A percentile compares a stretch with the other conserved stretches of the same genome.
These are phyloP conservation scores for Lichtheimia ornata DNA, from an alignment of 371 early-diverging fungal genomes.

Conservation along the genomic window DNA sequence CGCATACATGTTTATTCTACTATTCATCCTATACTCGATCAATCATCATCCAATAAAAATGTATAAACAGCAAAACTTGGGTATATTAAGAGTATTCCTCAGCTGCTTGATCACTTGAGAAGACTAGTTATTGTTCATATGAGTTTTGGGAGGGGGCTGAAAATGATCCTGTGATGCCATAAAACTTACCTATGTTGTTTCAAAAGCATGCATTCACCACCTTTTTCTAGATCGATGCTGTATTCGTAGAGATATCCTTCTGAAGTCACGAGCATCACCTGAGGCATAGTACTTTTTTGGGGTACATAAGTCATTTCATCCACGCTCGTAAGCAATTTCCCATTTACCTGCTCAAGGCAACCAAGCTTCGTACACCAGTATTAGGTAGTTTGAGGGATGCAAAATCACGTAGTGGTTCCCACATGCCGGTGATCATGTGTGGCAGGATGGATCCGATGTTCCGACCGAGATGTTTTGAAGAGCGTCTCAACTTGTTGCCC, in stretches of 20 bases:
- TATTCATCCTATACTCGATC: too few species aligned
- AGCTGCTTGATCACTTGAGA: too few species aligned
- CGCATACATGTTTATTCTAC: too few species aligned
- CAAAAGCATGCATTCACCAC: constrained; percentile 87
- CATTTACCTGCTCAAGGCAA: constrained; percentile 72
- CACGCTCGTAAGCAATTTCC: not conserved
- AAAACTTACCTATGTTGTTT: constrained; percentile 69
- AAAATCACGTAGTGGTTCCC: constrained; percentile 94
- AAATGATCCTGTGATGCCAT: too few species aligned
- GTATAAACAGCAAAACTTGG: too few species aligned
- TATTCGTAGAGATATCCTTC: constrained; percentile 92
- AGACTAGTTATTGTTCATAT: too few species aligned
- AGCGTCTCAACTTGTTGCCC: constrained; percentile 53
- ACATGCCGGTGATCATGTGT: constrained; percentile 85
- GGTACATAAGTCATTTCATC: not conserved
- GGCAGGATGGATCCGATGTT: constrained; percentile 83
- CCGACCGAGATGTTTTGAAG: constrained; percentile 59
- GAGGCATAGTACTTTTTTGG: constrained; percentile 63
- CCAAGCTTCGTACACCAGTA: constrained; percentile 77
- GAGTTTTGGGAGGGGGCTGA: too few species aligned
- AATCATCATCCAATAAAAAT: too few species aligned
- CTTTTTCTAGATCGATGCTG: constrained; percentile 85
- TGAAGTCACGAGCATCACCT: constrained; percentile 89
- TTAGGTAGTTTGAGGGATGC: constrained; percentile 87
- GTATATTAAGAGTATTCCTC: too few species aligned